Evolutionary conservation across 1,139 yeast species (phyloP), one percentile per base, ranked within the genome.

Genomic region (Nakaseomyces uthaithaninus): DNA sequence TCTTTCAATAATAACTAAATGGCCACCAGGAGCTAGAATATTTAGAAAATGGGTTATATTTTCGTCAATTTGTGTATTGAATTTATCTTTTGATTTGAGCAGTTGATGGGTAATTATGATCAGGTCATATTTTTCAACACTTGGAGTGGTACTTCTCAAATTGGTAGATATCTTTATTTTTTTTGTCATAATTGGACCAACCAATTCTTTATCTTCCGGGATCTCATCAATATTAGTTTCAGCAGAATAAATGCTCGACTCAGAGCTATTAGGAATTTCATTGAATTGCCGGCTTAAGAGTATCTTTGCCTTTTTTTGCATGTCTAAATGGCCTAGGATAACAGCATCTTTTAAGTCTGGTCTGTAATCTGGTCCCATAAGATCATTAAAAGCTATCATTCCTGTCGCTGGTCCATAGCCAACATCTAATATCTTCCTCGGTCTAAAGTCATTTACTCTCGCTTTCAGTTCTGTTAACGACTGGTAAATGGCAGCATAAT

Each of bases 331-430:
- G 1, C 95, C 94, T 17, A 80, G 68, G 15, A 89, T 71, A 27
- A 81, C 83, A 0, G 84, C 78, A 40, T 84, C 86, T 52, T 84
- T 85, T 14, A 66, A 67, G 16, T 64, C 66, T 0, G 95, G 91
- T 17, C 65, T 62, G 65, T 74, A 80, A 1, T 63, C 66, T 3
- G 68, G 69, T 0, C 85, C 87, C 78, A 84, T 74, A 1, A 87
- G 55, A 51, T 87, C 95, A 56, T 87, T 85, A 44, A 87, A 66
- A 0, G 94, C 98, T 8, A 89, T 67, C 67, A 91, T 79, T 1
- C 96, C 97, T 0, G 94, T 81, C 1, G 91, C 93, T 1, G 98
- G 97, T 0, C 98, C 98, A 55, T 74, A 79, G 0, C 96, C 94
- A 6, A 86, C 74, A 53, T 86, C 94, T 42, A 91, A 67, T 0